Evolutionary conservation across 192 early-diverging fungal genomes (phyloP).

Genomic region (Backusella mclennaniae): DNA sequence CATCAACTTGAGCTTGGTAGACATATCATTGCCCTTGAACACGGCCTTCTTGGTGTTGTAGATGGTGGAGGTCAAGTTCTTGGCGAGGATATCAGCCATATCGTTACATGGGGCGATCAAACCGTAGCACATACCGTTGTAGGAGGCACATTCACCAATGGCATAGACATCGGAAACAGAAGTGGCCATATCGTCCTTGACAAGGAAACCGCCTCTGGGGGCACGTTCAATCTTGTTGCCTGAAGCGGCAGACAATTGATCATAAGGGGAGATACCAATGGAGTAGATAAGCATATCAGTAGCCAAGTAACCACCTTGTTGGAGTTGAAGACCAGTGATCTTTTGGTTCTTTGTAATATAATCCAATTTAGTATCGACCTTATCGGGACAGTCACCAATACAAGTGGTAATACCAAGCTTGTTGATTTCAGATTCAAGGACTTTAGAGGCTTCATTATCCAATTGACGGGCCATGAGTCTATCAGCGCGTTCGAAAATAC

Average conservation of each 20-base stretch:
- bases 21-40: slow-evolving; percentile 61
- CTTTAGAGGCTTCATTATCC: slow-evolving; percentile 49
- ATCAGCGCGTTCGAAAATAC: slow-evolving; percentile 52
- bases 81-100: slow-evolving; percentile 68
- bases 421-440: slow-evolving; percentile 51
- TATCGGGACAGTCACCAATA: slow-evolving; percentile 23
- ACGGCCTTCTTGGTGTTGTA: slow-evolving; percentile 18
- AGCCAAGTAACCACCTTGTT: slow-evolving; percentile 42
- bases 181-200: slow-evolving; percentile 50
- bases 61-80: slow-evolving; percentile 37
- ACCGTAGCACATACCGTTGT: slow-evolving; percentile 51
- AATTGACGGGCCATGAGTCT: slow-evolving; percentile 57
- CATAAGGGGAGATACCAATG: slow-evolving; percentile 58
- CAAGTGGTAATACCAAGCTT: slow-evolving; percentile 41
- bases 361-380: not conserved
- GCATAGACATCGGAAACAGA: slow-evolving; percentile 48
- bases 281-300: slow-evolving; percentile 49
- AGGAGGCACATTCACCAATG: slow-evolving; percentile 61
- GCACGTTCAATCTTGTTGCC: slow-evolving; percentile 28
- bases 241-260: slow-evolving; percentile 39
- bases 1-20: slow-evolving; percentile 66
- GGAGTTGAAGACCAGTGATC: slow-evolving; percentile 5
- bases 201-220: slow-evolving; percentile 60
- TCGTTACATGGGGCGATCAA: slow-evolving; percentile 68
- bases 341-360: not conserved